Conservation (phyloP, 108 stramenopile genomes). For the Chaetoceros muelleri region DNA sequence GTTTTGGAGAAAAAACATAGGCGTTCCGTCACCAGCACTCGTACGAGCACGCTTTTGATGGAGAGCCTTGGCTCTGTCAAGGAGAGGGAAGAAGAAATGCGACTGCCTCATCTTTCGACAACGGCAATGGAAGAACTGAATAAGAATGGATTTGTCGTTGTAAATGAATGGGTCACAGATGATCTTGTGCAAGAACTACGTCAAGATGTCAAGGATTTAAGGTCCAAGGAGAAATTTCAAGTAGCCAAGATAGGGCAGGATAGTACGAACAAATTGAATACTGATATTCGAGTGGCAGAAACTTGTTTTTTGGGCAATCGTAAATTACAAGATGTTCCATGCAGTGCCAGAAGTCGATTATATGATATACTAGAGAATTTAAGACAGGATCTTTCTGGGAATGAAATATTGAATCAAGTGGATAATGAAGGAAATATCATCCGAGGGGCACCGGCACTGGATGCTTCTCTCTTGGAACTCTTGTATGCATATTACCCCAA, state of each 20-base stretch:
- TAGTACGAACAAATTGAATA: slow-evolving; percentile 44
- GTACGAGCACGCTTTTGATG: too few relatives aligned
- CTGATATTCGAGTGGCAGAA: slow-evolving; percentile 53
- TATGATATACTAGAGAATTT: slow-evolving; percentile 43
- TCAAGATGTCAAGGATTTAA: slow-evolving; percentile 34
- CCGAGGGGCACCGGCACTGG: slow-evolving; percentile 10
- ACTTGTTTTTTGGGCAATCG: slow-evolving; percentile 49
- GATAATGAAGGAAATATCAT: slow-evolving; percentile 29
- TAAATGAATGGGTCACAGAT: slow-evolving; percentile 40
- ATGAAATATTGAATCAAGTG: slow-evolving; percentile 10
- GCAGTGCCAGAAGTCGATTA: slow-evolving; percentile 11
- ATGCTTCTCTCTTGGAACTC: background rate
- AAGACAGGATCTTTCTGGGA: slow-evolving; percentile 25
- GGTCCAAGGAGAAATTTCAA: slow-evolving; percentile 29
- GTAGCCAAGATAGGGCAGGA: slow-evolving; percentile 68
- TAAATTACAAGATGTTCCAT: slow-evolving; percentile 15
- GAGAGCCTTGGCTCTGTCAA: too few relatives aligned
- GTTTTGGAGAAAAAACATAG: too few relatives aligned
- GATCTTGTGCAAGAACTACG: slow-evolving; percentile 38
- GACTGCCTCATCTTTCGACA: background rate
- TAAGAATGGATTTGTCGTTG: slow-evolving; percentile 40
- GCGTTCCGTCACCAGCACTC: too few relatives aligned
- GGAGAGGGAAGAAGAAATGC: too few relatives aligned
- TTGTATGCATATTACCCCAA: slow-evolving; percentile 16
- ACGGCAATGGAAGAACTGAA: slow-evolving; percentile 20